phyloP scores from a whole-genome alignment of 1,284 basidiomycete genomes.

The Anthracocystis panici-leucophaei region DNA sequence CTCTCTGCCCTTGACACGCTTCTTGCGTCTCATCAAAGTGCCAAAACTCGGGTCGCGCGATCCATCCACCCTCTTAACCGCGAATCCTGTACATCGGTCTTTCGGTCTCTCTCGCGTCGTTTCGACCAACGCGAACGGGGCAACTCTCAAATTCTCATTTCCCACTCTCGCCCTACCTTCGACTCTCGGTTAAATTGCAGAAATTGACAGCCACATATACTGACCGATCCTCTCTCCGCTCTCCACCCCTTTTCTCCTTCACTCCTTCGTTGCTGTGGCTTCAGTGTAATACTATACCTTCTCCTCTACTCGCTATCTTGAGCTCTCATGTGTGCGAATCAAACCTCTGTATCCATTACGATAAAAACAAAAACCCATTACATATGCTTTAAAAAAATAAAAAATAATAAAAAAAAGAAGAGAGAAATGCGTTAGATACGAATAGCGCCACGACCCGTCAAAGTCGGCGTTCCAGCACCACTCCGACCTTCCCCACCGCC shows the following conservation, averaged over 20 bases:
- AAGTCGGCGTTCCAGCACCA: not conserved
- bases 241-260: not conserved
- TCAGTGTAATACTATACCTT: slow-evolving; percentile 27
- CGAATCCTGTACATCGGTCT: not conserved
- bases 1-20: too few species aligned
- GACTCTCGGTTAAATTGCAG: slow-evolving; percentile 33
- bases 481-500: not conserved
- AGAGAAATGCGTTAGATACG: not conserved
- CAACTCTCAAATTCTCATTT: slow-evolving; percentile 21
- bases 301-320: not conserved
- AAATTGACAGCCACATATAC: slow-evolving; percentile 30
- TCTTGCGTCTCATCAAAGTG: too few species aligned
- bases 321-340: not conserved
- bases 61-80: not conserved
- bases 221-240: slow-evolving; percentile 1
- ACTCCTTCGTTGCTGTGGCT: not conserved
- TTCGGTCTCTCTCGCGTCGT: slow-evolving; percentile 4
- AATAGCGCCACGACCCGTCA: slow-evolving; percentile 7
- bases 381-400: not conserved
- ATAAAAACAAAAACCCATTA: not conserved
- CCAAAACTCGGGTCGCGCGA: not conserved
- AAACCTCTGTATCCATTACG: too few species aligned
- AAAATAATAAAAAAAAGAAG: too few species aligned
- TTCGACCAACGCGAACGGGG: slow-evolving; percentile 28
- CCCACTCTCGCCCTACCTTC: not conserved